These are phyloP conservation scores for Amoeboaphelidium protococcarum DNA, from an alignment of 371 early-diverging fungal species.

Conservation along the genomic window DNA sequence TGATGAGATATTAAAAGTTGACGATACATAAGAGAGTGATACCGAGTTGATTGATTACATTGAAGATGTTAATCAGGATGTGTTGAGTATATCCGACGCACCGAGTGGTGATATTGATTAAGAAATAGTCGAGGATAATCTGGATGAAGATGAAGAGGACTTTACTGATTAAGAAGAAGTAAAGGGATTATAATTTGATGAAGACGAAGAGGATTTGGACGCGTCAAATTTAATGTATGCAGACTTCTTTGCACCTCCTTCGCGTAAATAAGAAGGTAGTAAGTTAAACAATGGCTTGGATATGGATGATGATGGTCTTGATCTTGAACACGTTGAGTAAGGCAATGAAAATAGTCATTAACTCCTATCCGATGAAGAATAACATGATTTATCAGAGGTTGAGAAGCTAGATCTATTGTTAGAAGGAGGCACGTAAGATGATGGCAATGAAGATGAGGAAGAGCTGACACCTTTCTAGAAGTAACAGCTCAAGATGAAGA, in stretches of 20 bases:
- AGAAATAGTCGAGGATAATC: constrained; percentile 4
- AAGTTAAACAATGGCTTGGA: not conserved
- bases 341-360: too few relatives aligned
- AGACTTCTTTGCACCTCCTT: constrained; percentile 17
- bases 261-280: not conserved
- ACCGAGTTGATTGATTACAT: constrained; percentile 10
- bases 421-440: not conserved
- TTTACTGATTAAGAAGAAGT: not conserved
- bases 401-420: constrained; percentile 2
- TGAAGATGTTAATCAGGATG: constrained; percentile 3
- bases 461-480: constrained; percentile 40
- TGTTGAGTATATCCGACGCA: too few relatives aligned
- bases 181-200: constrained; percentile 3
- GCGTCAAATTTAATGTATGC: constrained; percentile 15
- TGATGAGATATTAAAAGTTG: too few relatives aligned
- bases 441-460: too few relatives aligned
- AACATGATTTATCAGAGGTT: too few relatives aligned
- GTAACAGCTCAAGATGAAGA: constrained; percentile 30
- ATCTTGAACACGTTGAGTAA: constrained; percentile 1
- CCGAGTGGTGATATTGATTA: too few relatives aligned
- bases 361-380: too few relatives aligned
- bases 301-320: constrained; percentile 1
- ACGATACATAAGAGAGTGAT: constrained; percentile 16
- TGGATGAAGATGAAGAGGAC: constrained; percentile 1
- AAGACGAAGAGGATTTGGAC: constrained; percentile 9